Evolutionary conservation across 2,329 filamentous ascomycete genomes (phyloP), one percentile per base, ranked within the genome.

Genomic region (Dothiorella sarmentorum): DNA sequence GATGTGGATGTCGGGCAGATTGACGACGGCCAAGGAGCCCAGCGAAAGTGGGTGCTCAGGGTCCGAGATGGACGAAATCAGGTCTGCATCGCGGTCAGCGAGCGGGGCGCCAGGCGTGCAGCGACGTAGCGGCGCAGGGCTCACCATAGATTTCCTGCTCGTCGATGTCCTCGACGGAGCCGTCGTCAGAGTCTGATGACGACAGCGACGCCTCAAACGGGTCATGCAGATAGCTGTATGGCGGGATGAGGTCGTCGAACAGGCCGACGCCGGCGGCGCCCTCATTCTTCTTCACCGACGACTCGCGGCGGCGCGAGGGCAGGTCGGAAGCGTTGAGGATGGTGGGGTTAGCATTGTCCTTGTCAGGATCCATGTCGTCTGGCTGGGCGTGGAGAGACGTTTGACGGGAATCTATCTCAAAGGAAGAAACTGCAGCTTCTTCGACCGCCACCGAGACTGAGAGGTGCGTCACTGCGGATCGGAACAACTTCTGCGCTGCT

Each of bases 81-180:
- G 82, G 77, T 99, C 93, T 94, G 63, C 56, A 62, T 27, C 13
- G 45, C 24, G 15, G 57, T 49, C 38, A 59, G 47, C 44, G 15
- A 33, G 22, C 44, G 44, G 44, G n/a, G 33, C 26, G 11, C 47
- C 24, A 13, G 26, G 24, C 26, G n/a, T 2, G 38, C 35, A 18
- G 22, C 24, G n/a, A n/a, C n/a, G 24, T 20, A 3, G 37, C 24
- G 57, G 57, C 56, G 33, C 33, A 31, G n/a, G 18, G 37, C 68
- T 64, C 77, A 94, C 91, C 91, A 71, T 93, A 99, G 40, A 99
- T 93, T 75, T 99, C 94, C 73, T 97, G 94, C 73, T 95, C 90
- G 70, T 99, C 94, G 65, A 99, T 96, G 59, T 89, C 89, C 66
- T 97, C 92, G 33, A 86, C 80, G 1, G 79, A 77, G 49, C 85